A percentile compares a stretch with the other conserved stretches of the same genome.
These are phyloP conservation scores for Phytophthora europaea DNA, from an alignment of 352 stramenopile species.

Conservation along the genomic window DNA sequence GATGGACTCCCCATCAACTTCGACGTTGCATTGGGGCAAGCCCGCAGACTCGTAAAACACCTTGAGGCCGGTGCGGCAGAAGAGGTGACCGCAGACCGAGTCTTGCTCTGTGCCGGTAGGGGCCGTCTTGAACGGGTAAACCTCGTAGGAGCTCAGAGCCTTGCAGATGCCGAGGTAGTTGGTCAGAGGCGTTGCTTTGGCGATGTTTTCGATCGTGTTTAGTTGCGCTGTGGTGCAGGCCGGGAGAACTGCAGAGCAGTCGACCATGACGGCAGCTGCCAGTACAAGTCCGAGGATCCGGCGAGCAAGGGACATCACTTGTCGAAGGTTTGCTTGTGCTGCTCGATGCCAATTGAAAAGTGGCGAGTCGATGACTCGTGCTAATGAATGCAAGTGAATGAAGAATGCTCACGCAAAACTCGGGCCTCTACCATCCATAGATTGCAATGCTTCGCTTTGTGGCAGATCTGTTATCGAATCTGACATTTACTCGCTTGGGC, in stretches of 20 bases:
- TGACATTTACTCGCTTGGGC: not conserved
- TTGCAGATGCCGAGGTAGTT: conserved; percentile 15
- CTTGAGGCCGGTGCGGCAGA: conserved; percentile 7
- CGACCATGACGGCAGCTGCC: not conserved
- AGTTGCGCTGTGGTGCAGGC: conserved; percentile 1
- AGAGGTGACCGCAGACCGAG: conserved; percentile 1
- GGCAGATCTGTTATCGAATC: not conserved
- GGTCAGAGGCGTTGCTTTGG: not conserved
- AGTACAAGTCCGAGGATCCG: not conserved
- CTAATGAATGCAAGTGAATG: too few species aligned
- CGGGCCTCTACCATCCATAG: not conserved
- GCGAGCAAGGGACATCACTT: not conserved
- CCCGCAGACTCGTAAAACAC: not conserved
- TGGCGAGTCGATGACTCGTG: not conserved
- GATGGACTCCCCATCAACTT: not conserved
- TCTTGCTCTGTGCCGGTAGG: not conserved
- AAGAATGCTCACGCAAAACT: not conserved
- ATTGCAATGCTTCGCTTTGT: not conserved
- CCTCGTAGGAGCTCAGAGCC: conserved; percentile 5
- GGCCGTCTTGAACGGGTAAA: conserved; percentile 3
- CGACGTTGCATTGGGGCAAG: conserved; percentile 13
- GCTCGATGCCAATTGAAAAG: not conserved
- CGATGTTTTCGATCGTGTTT: not conserved
- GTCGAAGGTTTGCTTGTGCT: not conserved
- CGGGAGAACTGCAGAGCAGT: not conserved